These are phyloP conservation scores for Paspalum vaginatum DNA, from an alignment of 176 grass and related monocot genomes.

Conservation along the genomic window DNA sequence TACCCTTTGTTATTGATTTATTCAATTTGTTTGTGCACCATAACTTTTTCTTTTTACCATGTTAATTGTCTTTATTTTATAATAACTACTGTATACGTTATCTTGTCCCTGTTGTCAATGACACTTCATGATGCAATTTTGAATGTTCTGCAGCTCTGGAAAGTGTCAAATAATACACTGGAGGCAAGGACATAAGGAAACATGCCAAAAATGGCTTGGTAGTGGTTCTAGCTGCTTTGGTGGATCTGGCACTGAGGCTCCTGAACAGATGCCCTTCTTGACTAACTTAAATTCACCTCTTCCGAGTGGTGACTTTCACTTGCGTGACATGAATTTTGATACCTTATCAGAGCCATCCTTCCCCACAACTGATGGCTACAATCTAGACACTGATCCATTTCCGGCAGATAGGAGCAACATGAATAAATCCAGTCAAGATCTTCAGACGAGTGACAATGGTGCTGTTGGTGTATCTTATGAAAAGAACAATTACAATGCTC, in stretches of 20 bases:
- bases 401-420: conserved; percentile 47
- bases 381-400: conserved; percentile 42
- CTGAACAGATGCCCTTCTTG: conserved; percentile 71
- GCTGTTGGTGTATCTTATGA: conserved; percentile 41
- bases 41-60: not conserved
- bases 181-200: conserved; percentile 92
- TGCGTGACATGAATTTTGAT: conserved; percentile 57
- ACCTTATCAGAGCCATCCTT: conserved; percentile 64
- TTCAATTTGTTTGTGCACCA: conserved; percentile 27
- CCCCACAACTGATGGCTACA: conserved; percentile 47
- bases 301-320: conserved; percentile 57
- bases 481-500: conserved; percentile 40
- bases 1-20: conserved; percentile 2
- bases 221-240: conserved; percentile 40
- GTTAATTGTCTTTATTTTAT: not conserved
- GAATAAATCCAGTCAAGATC: conserved; percentile 54
- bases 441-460: conserved; percentile 57
- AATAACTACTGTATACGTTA: conserved; percentile 19
- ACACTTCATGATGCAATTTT: conserved; percentile 10
- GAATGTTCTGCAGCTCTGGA: conserved; percentile 76
- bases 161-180: conserved; percentile 99
- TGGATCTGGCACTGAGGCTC: conserved; percentile 43
- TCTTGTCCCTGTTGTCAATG: not conserved
- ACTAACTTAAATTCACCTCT: conserved; percentile 74
- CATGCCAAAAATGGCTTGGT: conserved; percentile 75